phyloP scores from a whole-genome alignment of 192 early-diverging fungal genomes.

The Coemansia sp. region DNA sequence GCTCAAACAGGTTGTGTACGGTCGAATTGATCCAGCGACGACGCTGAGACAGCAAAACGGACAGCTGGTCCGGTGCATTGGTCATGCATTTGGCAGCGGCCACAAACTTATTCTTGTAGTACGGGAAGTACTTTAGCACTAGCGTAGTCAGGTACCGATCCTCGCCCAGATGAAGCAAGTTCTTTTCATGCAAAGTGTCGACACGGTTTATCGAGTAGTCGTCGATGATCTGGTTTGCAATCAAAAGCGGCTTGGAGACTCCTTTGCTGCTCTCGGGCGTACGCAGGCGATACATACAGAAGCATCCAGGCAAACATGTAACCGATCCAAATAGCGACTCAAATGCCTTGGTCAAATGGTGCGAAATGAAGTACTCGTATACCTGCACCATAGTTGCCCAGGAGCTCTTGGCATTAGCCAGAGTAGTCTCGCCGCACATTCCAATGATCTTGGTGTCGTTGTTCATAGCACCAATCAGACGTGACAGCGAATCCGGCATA shows the following conservation, averaged over 20 bases:
- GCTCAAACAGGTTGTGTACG: constrained; percentile 96
- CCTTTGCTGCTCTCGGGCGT: constrained; percentile 63
- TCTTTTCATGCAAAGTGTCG: constrained; percentile 98
- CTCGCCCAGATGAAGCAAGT: constrained; percentile 96
- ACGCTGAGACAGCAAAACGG: constrained; percentile 92
- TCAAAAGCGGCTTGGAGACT: constrained; percentile 81
- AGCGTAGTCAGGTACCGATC: constrained; percentile 96
- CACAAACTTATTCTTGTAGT: constrained; percentile 91
- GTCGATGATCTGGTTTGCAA: constrained; percentile 81
- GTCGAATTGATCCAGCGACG: constrained; percentile 99
- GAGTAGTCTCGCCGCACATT: constrained; percentile 91
- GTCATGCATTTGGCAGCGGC: constrained; percentile 92
- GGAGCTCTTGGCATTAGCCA: constrained; percentile 88
- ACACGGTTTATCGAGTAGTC: constrained; percentile 94
- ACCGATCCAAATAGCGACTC: constrained; percentile 97
- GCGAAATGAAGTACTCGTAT: constrained; percentile 98
- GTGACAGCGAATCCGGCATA: constrained; percentile 83
- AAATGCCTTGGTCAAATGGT: constrained; percentile 95
- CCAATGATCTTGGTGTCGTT: constrained; percentile 92
- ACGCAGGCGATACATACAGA: constrained; percentile 97
- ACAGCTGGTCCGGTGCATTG: constrained; percentile 90
- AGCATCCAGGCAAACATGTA: constrained; percentile 98
- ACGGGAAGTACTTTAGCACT: constrained; percentile 97
- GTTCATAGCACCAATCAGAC: constrained; percentile 86
- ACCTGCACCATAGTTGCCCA: constrained; percentile 99